Base-by-base conservation (phyloP, 164 flowering plant species). In the Vitis riparia region DNA sequence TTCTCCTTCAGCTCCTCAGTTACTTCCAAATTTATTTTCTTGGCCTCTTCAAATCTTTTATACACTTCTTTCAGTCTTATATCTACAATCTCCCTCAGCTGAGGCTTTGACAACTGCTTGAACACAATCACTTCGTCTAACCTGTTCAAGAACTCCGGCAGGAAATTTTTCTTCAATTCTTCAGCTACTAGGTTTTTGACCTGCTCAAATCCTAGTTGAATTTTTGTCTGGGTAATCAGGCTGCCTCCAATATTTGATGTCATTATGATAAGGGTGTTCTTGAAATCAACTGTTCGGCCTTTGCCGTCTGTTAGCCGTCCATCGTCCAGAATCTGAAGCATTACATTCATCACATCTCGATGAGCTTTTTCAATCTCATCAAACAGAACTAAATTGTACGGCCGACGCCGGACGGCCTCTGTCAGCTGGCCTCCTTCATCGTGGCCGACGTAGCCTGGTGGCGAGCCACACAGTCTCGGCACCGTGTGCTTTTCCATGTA, bases 331-430 rank as follows among this genome's bases (percentile, higher is more conserved):
- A 81, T 71, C 69, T 81, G 81, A 68, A 81, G 84, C 76, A 81
- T 65, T 56, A 71, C 53, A 60, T 78, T 71, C 66, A 71, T 76
- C 44, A 81, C 80, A 68, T 73, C 79, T 2, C 67, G 70, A 57
- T 81, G 84, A 10, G 84, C 84, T 67, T 81, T 81, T 55, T 81
- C 84, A 44, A 81, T 74, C 53, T 81, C 84, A 81, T 81, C 84
- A 37, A 81, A 78, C 23, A 81, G 81, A 6, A 81, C 55, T 1
- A 81, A 71, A 4, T 67, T 78, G 67, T 81, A 51, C 2, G 79
- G 81, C 2, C 68, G 65, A 8, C 78, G 72, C 1, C 79, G 57
- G 13, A 81, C 79, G 1, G 81, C 81, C 55, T 76, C 79, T 1
- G 81, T 81, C 30, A 81, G 58, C 66, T 78, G 81, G 23, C 84